These are phyloP conservation scores for Allantophomopsis lycopodina DNA, from an alignment of 2,329 filamentous ascomycete species.

Conservation along the genomic window DNA sequence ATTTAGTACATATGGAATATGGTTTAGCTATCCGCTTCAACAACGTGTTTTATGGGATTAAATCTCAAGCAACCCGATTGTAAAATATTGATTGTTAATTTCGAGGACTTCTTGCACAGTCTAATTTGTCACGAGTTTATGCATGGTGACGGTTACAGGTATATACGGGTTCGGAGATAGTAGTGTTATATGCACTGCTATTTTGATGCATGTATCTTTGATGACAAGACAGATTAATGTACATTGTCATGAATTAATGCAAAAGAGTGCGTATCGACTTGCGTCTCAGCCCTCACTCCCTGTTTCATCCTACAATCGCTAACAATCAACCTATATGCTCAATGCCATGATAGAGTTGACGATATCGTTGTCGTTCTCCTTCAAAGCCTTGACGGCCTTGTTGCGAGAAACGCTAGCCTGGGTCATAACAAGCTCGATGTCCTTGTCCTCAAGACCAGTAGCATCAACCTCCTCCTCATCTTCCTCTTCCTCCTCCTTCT, in stretches of 20 bases:
- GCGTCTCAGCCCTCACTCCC: too few species aligned
- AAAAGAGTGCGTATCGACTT: too few species aligned
- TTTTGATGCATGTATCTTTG: constrained; percentile 1
- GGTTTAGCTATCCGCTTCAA: too few species aligned
- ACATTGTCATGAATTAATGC: neutral
- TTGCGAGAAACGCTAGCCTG: constrained; percentile 94
- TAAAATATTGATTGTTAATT: too few species aligned
- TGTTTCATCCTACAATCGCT: too few species aligned
- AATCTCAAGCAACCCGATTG: too few species aligned
- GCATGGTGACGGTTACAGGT: neutral
- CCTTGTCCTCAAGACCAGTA: constrained; percentile 91
- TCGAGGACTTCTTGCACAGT: too few species aligned
- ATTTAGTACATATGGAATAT: too few species aligned
- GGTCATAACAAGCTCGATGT: constrained; percentile 98
- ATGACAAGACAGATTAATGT: neutral
- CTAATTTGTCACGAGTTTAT: too few species aligned
- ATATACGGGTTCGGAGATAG: too few species aligned
- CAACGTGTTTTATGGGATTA: too few species aligned
- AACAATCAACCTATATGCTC: constrained; percentile 46
- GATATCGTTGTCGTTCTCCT: constrained; percentile 99
- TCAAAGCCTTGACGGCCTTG: constrained; percentile 96
- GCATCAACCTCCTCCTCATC: constrained; percentile 95
- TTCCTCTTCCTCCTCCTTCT: constrained; percentile 64
- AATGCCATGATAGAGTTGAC: constrained; percentile 99
- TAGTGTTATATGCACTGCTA: neutral